Evolutionary conservation across 2,329 filamentous ascomycete species (phyloP), one percentile per base, ranked within the genome.

Genomic region (Ophiobolus disseminans): DNA sequence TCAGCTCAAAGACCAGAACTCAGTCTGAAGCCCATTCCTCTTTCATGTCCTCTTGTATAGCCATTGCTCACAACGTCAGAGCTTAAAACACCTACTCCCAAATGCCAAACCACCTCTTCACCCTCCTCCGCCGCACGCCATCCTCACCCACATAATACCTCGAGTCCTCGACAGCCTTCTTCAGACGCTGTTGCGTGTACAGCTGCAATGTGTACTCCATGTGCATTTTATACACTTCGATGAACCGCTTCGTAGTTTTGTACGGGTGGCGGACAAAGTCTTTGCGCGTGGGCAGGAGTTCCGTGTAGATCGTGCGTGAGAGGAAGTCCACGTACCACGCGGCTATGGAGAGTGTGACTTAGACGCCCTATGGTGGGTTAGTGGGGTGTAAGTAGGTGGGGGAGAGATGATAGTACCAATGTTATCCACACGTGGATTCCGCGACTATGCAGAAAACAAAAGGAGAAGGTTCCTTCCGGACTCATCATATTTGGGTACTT

Each of bases 401-500:
- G n/a, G n/a, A n/a, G n/a, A n/a, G n/a, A n/a, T 28, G 5, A 31
- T 82, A n/a, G 50, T 80, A 96, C 91, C 79, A 97, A 80, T 2
- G 90, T 89, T 70, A 99, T 92, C 72, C 83, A 88, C 21, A 90
- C 73, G 74, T 99, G 93, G 47, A 97, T 83, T 46, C 77, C 76
- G 50, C 83, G 82, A 70, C 85, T 93, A 60, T 90, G 86, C 70
- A 96, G 80, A 73, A 97, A 92, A 84, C 88, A 92, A 73, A 93
- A 83, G 75, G 89, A 82, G 74, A 90, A 91, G 0, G 88, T 90
- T 4, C 91, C 90, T 68, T 88, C 80, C 0, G 91, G 86, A 37
- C 93, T 89, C 81, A 96, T 91, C 82, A 95, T 86, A 62, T 92
- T 87, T 1, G 94, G 94, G 71, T 97, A 97, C 57, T 88, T 79